Base-by-base conservation (phyloP, 148 eudicot species). In the Bassia scoparia region DNA sequence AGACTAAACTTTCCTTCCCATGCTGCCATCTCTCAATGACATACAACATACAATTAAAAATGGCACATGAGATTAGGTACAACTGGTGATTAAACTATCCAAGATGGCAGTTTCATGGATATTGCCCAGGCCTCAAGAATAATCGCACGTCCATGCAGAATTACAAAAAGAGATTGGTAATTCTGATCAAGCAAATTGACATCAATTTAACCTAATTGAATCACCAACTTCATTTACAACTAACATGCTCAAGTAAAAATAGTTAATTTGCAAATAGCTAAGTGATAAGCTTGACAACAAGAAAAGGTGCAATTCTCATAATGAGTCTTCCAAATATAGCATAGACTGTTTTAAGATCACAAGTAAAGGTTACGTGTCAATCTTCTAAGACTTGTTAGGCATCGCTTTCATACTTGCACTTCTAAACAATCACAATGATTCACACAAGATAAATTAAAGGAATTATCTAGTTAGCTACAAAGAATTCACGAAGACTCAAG, bases 61-160 rank as follows among this genome's bases (percentile, higher is more conserved):
- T 13, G n/a, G 34, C 24, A 63, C 70, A 68, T 41, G 61, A 56
- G 70, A 49, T 79, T 74, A 79, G 78, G 66, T 71, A 37, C 23
- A 41, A 14, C 68, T 48, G 41, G 21, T 31, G 18, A 69, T 35
- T 73, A 52, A 68, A 41, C 35, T 61, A 73, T 58, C 46, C 14
- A 29, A 18, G 60, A 74, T 21, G 49, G 67, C 29, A 61, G 68
- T 71, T 73, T 73, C 63, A 5, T 31, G 72, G 81, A 50, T 49
- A 43, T 63, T 62, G 61, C 69, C 63, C 59, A 54, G 54, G 30
- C 54, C 38, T 34, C 20, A 20, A 17, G 54, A 58, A 48, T 21
- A 65, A 23, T 58, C 67, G 61, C 59, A 71, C 10, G 35, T 38
- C 43, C 41, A 56, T 44, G 72, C 59, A 68, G 37, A 66, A n/a